Conservation (phyloP, 116 monocot genomes). For the Zostera marina region DNA sequence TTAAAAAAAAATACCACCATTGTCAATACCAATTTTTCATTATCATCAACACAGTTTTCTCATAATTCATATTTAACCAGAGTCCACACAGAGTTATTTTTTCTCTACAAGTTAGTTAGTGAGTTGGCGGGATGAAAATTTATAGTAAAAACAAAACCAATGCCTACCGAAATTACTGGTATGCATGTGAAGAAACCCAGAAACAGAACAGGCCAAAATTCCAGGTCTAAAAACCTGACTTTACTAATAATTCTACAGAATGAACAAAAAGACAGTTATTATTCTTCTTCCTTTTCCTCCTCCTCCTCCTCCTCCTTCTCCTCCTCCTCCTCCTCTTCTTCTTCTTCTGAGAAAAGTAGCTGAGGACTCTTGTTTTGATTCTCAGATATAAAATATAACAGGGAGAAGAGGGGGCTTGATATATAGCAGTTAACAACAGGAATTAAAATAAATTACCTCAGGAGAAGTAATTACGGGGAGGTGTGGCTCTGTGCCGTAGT, state of each 20-base stretch:
- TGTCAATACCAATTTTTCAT: too few relatives aligned
- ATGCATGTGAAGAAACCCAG: background rate
- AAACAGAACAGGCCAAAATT: background rate
- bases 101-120: too few relatives aligned
- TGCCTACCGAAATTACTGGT: background rate
- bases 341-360: background rate
- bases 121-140: too few relatives aligned
- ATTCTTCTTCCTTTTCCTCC: background rate
- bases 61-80: background rate
- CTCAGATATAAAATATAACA: background rate
- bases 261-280: background rate
- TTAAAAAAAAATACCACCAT: background rate
- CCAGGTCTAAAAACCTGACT: background rate
- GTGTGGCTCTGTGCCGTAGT: background rate
- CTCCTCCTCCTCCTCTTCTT: background rate
- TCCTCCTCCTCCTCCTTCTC: background rate
- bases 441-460: background rate
- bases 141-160: too few relatives aligned
- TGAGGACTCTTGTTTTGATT: too few relatives aligned
- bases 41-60: background rate
- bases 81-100: background rate
- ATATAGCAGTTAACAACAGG: too few relatives aligned
- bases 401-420: too few relatives aligned
- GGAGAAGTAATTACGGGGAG: background rate
- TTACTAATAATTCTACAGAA: background rate